These are phyloP conservation scores for Xylariaceae sp. DNA, from an alignment of 2,329 filamentous ascomycete genomes.

Conservation along the genomic window DNA sequence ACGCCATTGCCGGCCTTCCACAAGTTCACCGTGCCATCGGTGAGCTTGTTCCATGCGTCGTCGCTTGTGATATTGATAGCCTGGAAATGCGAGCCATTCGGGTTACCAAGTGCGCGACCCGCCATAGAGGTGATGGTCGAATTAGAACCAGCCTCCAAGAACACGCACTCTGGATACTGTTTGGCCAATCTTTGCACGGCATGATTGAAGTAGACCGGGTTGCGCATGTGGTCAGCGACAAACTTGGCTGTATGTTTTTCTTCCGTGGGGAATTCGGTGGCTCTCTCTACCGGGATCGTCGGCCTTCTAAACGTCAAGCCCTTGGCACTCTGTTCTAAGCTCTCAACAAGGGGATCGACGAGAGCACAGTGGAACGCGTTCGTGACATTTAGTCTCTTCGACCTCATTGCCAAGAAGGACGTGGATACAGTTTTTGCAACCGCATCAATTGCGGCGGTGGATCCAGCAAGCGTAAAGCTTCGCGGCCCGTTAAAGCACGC, in stretches of 20 bases:
- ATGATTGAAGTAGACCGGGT: conserved; percentile 40
- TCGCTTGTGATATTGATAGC: conserved; percentile 28
- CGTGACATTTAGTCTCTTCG: conserved; percentile 30
- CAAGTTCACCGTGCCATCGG: conserved; percentile 33
- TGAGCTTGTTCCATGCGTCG: conserved; percentile 25
- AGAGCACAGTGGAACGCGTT: conserved; percentile 37
- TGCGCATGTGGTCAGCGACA: conserved; percentile 36
- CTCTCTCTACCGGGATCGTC: conserved; percentile 30
- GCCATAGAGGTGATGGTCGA: conserved; percentile 41
- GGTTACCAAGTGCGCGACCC: conserved; percentile 34
- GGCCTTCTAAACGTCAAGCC: conserved; percentile 25
- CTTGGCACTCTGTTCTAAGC: conserved; percentile 18
- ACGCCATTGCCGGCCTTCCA: conserved; percentile 45
- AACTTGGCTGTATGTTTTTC: conserved; percentile 10
- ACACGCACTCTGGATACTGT: conserved; percentile 29
- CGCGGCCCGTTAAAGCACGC: conserved; percentile 40
- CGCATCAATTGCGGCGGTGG: conserved; percentile 29
- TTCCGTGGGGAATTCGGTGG: conserved; percentile 13
- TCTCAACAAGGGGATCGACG: conserved; percentile 28
- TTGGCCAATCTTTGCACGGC: conserved; percentile 33
- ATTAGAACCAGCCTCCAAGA: conserved; percentile 40
- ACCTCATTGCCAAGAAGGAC: conserved; percentile 3
- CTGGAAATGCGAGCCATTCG: conserved; percentile 24
- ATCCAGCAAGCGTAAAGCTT: conserved; percentile 38
- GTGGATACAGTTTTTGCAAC: conserved; percentile 24